Base-by-base conservation (phyloP, 257 asterid genomes). In the Fraxinus quadrangulata region DNA sequence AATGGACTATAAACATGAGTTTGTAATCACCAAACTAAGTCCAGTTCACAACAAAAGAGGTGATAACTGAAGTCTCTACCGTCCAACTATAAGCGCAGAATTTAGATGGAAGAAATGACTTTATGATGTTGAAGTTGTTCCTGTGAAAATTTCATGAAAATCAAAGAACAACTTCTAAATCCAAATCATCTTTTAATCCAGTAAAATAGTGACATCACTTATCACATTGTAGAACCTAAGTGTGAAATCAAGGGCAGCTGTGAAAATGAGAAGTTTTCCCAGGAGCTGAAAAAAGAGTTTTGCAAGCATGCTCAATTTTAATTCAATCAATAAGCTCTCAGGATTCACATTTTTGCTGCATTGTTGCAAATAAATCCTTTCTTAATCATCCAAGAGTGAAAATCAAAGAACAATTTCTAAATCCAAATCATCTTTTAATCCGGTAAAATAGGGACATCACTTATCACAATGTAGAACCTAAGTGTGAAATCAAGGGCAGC, bases 261-360 rank as follows among this genome's bases (percentile, higher is more conserved):
- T 26, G n/a, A 12, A 26, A 23, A 63, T 26, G 36, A 23, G 69
- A 23, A 26, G 3, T 34, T 6, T 24, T 26, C 17, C 17, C 19
- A 47, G 28, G 24, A n/a, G 66, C 66, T 56, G 28, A 7, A 56
- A 56, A 6, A 56, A n/a, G 66, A 56, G 24, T 6, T 42, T 19
- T 76, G 51, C 42, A 59, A 36, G 71, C 72, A 75, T 11, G 61
- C 16, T 3, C 76, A 28, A 72, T 30, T 21, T 24, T 73, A 23
- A 14, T 40, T 11, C 42, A 19, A 37, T 28, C 69, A 30, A 74
- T 56, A 56, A 33, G 14, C 36, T 11, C 14, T 54, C 10, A 56
- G 68, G 70, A 42, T 66, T 66, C 73, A 67, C 66, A 66, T 45
- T 63, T 19, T 36, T 23, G 33, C 70, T 7, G 65, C 61, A 4